These are phyloP conservation scores for Aechmea fasciata DNA, from an alignment of 176 grass and related monocot genomes.

Conservation along the genomic window DNA sequence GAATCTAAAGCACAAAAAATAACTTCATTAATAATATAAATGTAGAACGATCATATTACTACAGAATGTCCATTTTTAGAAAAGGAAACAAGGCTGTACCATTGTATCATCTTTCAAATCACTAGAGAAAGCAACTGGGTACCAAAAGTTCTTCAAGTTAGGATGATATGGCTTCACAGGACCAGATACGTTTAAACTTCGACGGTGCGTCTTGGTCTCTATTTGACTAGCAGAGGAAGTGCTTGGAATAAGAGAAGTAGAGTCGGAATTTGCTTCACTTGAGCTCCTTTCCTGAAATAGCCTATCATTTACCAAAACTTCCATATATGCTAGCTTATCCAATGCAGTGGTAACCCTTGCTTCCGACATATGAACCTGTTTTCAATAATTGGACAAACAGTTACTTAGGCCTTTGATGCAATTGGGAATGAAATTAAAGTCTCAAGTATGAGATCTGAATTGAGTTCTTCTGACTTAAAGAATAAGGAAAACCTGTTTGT, in stretches of 20 bases:
- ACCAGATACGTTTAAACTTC: conserved; percentile 60
- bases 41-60: neutral
- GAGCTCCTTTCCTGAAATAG: conserved; percentile 37
- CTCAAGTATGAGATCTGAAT: neutral
- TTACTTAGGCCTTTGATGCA: neutral
- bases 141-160: conserved; percentile 90
- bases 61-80: neutral
- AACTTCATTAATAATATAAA: neutral
- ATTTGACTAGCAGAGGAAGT: conserved; percentile 32
- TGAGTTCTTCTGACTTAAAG: neutral
- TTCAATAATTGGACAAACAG: neutral
- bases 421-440: neutral
- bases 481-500: conserved; percentile 51
- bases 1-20: conserved; percentile 40
- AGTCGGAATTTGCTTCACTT: conserved; percentile 26
- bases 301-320: conserved; percentile 63
- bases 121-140: conserved; percentile 83
- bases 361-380: conserved; percentile 74
- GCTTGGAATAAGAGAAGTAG: conserved; percentile 37
- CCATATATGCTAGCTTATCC: conserved; percentile 78
- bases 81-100: conserved; percentile 30
- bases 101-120: conserved; percentile 92
- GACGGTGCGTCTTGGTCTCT: conserved; percentile 22
- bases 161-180: conserved; percentile 70
- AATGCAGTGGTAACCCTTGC: conserved; percentile 53